phyloP scores from a whole-genome alignment of 257 asterid genomes.

The Buddleja alternifolia region DNA sequence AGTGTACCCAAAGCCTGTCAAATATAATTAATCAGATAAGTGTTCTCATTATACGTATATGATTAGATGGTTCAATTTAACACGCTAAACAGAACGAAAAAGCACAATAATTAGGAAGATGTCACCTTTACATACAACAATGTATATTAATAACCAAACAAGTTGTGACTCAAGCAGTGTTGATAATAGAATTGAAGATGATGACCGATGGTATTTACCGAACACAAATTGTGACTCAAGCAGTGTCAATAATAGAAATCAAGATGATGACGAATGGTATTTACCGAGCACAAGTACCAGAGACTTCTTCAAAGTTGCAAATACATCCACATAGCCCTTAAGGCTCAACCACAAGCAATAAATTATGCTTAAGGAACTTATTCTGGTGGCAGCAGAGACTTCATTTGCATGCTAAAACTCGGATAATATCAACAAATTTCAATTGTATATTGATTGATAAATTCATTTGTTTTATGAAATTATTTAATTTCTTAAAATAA shows the following conservation, averaged over 20 bases:
- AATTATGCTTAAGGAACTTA: neutral
- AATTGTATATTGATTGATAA: too few relatives aligned
- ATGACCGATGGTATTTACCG: too few relatives aligned
- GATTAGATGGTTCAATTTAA: neutral
- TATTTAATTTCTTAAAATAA: too few relatives aligned
- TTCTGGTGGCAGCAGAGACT: neutral
- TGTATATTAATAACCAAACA: neutral
- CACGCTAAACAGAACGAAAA: neutral
- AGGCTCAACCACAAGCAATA: neutral
- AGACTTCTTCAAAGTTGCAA: neutral
- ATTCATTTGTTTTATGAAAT: too few relatives aligned
- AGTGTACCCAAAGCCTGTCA: conserved; percentile 98
- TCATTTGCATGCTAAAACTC: neutral
- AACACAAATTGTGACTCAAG: conserved; percentile 6
- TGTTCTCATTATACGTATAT: conserved; percentile 9
- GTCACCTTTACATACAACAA: neutral
- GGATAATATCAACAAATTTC: too few relatives aligned
- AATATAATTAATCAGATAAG: conserved; percentile 30
- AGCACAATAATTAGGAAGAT: neutral
- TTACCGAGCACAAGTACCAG: neutral
- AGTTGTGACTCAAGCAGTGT: neutral
- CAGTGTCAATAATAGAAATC: neutral
- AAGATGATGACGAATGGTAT: neutral
- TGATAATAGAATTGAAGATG: too few relatives aligned
- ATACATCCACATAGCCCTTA: neutral